Conservation (phyloP, 2,329 filamentous ascomycete genomes). For the Chaetomiaceae sp. region DNA sequence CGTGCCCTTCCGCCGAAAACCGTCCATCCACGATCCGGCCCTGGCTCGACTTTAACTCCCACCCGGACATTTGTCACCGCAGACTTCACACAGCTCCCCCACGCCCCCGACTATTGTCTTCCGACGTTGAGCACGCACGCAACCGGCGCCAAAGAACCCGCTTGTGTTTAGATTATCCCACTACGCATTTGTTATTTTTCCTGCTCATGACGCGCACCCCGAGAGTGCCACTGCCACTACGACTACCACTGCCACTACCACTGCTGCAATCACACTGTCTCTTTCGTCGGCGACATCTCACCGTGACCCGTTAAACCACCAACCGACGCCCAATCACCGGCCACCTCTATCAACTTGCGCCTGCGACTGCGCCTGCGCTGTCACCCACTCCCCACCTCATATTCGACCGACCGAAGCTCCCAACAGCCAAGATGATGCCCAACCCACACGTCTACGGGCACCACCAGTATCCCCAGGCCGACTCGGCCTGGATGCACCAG, state of each 20-base stretch:
- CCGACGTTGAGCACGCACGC: background rate
- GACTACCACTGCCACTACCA: too few species aligned
- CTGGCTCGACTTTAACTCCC: background rate
- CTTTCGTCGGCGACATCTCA: too few species aligned
- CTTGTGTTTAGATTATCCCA: background rate
- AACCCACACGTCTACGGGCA: conserved; percentile 62
- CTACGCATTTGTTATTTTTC: background rate
- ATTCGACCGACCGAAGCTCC: background rate
- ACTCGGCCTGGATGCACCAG: conserved; percentile 64
- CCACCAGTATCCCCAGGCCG: conserved; percentile 60
- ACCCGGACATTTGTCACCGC: background rate
- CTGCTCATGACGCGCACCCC: conserved; percentile 23
- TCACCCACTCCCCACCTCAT: background rate
- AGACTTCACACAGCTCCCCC: background rate
- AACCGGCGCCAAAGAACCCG: background rate
- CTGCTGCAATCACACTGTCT: too few species aligned
- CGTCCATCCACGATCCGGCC: conserved; percentile 15
- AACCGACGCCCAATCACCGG: background rate
- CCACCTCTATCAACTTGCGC: too few species aligned
- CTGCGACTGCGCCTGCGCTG: background rate
- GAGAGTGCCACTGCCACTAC: conserved; percentile 3
- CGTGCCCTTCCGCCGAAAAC: conserved; percentile 21
- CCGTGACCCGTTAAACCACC: too few species aligned
- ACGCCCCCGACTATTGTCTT: background rate
- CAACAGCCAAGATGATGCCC: conserved; percentile 52